phyloP scores from a whole-genome alignment of 306 rosid species.

The Vigna unguiculata region DNA sequence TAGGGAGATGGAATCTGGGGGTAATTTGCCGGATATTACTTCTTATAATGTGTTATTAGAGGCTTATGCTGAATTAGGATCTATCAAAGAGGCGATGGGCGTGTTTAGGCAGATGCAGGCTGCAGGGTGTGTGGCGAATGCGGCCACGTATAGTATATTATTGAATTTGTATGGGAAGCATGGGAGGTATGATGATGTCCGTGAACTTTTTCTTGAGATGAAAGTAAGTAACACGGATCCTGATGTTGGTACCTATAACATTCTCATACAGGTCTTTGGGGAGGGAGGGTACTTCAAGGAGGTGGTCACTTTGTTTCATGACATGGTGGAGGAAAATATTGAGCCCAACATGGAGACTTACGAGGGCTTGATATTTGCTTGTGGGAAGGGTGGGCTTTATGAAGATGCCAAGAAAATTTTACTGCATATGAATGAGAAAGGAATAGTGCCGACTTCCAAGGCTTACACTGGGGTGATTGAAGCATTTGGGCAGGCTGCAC shows the following conservation, averaged over 20 bases:
- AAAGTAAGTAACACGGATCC: slow-evolving; percentile 89
- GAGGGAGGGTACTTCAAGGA: slow-evolving; percentile 97
- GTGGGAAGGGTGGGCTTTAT: slow-evolving; percentile 95
- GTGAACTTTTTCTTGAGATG: slow-evolving; percentile 95
- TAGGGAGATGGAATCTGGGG: slow-evolving; percentile 85
- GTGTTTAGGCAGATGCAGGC: slow-evolving; percentile 97
- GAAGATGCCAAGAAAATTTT: slow-evolving; percentile 86
- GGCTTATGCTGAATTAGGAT: slow-evolving; percentile 74
- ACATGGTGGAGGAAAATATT: slow-evolving; percentile 90
- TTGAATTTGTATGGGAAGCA: slow-evolving; percentile 82
- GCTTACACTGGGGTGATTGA: slow-evolving; percentile 84
- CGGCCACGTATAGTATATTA: slow-evolving; percentile 76
- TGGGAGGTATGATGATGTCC: slow-evolving; percentile 90
- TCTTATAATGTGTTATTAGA: slow-evolving; percentile 89
- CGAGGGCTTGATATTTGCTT: slow-evolving; percentile 88
- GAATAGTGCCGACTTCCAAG: slow-evolving; percentile 80
- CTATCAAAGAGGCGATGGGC: slow-evolving; percentile 73
- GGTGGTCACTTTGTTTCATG: slow-evolving; percentile 96
- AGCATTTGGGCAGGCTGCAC: slow-evolving; percentile 87
- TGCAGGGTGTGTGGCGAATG: slow-evolving; percentile 86
- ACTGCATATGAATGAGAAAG: slow-evolving; percentile 72
- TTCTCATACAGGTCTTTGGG: slow-evolving; percentile 95
- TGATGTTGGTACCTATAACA: slow-evolving; percentile 86
- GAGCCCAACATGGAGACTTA: slow-evolving; percentile 94
- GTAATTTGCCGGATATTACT: slow-evolving; percentile 82